Conservation (phyloP, 495 filamentous ascomycete species). For the Lasiosphaeria miniovina region DNA sequence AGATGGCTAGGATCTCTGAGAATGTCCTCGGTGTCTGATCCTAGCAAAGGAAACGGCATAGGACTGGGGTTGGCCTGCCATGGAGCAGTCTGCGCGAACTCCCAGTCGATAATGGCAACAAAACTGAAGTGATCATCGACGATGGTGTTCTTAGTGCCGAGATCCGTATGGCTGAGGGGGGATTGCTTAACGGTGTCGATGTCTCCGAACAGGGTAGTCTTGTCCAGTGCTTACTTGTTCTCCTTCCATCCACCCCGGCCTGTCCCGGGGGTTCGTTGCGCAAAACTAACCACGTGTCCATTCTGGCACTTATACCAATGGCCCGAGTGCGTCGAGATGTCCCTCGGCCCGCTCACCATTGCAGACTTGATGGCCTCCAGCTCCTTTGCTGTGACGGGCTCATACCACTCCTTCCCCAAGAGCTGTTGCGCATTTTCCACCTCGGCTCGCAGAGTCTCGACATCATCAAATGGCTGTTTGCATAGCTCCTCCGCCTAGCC, state of each 20-base stretch:
- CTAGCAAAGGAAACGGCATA: conserved; percentile 29
- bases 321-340: conserved; percentile 32
- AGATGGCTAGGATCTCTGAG: background rate
- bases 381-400: conserved; percentile 31
- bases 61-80: conserved; percentile 30
- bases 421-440: no score
- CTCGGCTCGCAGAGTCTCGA: no score
- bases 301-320: conserved; percentile 38
- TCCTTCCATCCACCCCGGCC: no score
- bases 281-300: conserved; percentile 31
- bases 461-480: no score
- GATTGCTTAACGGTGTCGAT: conserved; percentile 6
- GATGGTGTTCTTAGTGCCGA: conserved; percentile 32
- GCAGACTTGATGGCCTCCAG: conserved; percentile 31
- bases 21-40: background rate
- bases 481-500: no score
- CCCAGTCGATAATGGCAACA: conserved; percentile 33
- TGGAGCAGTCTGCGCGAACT: conserved; percentile 27
- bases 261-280: no score
- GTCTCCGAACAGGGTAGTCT: background rate
- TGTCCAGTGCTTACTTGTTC: no score
- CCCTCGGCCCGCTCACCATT: conserved; percentile 29
- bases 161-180: conserved; percentile 31
- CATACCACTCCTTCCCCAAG: conserved; percentile 16
- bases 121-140: conserved; percentile 28